These are phyloP conservation scores for Penicillium longicatenatum DNA, from an alignment of 495 filamentous ascomycete species.

Conservation along the genomic window DNA sequence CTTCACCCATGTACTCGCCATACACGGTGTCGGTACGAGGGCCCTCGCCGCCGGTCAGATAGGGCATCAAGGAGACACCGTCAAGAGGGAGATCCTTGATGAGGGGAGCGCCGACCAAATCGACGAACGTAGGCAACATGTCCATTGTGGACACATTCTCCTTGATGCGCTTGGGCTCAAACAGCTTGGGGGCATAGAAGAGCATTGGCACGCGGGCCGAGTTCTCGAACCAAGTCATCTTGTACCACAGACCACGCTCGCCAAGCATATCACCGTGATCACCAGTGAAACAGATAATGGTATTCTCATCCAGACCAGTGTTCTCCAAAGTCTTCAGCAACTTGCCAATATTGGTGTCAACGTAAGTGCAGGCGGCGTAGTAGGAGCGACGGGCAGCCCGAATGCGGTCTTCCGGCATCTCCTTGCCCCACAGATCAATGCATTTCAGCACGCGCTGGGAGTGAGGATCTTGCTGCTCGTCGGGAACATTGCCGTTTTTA, in stretches of 20 bases:
- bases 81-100: constrained; percentile 71
- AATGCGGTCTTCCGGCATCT: constrained; percentile 78
- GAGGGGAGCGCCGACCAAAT: constrained; percentile 68
- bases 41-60: constrained; percentile 61
- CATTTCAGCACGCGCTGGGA: constrained; percentile 78
- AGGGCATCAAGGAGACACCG: constrained; percentile 70
- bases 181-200: constrained; percentile 68
- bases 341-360: constrained; percentile 83
- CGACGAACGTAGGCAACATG: constrained; percentile 80
- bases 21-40: constrained; percentile 70
- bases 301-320: constrained; percentile 75
- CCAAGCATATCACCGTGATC: constrained; percentile 95
- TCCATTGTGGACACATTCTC: constrained; percentile 86
- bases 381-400: constrained; percentile 79
- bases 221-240: constrained; percentile 89
- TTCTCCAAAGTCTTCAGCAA: constrained; percentile 71
- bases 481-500: constrained; percentile 64
- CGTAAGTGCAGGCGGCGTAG: constrained; percentile 85
- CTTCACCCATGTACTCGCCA: constrained; percentile 88
- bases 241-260: constrained; percentile 89
- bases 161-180: constrained; percentile 65
- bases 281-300: constrained; percentile 83
- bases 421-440: constrained; percentile 74
- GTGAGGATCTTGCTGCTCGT: constrained; percentile 80
- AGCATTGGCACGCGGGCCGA: constrained; percentile 82